Conservation (phyloP, 164 flowering plant species). For the Aristolochia californica region DNA sequence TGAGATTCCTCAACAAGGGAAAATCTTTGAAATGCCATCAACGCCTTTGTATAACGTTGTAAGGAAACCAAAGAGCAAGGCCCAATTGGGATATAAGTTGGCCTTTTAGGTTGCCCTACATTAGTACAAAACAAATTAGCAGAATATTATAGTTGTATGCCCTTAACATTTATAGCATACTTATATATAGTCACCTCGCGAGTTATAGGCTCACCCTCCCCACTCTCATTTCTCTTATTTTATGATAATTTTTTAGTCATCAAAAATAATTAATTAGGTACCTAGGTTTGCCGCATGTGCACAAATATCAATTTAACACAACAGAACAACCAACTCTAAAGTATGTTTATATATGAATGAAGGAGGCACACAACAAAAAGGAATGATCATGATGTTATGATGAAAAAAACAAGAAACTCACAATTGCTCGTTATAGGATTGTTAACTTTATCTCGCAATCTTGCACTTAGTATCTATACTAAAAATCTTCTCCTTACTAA, state of each 20-base stretch:
- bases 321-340: background rate
- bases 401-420: constrained; percentile 15
- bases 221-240: constrained; percentile 28
- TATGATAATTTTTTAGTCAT: constrained; percentile 36
- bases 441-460: constrained; percentile 77
- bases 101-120: constrained; percentile 60
- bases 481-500: constrained; percentile 45
- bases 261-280: no score
- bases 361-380: background rate
- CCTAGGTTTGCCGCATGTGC: no score
- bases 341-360: background rate
- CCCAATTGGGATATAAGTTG: constrained; percentile 61
- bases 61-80: constrained; percentile 69
- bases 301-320: background rate
- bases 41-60: constrained; percentile 83
- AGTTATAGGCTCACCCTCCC: constrained; percentile 18
- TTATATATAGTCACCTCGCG: no score
- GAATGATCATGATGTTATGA: background rate
- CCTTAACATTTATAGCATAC: constrained; percentile 33
- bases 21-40: constrained; percentile 59
- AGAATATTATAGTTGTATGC: constrained; percentile 29
- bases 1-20: constrained; percentile 85
- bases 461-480: constrained; percentile 56
- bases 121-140: constrained; percentile 49
- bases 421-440: constrained; percentile 51